A percentile compares a stretch with the other conserved stretches of the same genome.
Conservation (phyloP, 2,329 filamentous ascomycete genomes). For the Nakataea oryzae region DNA sequence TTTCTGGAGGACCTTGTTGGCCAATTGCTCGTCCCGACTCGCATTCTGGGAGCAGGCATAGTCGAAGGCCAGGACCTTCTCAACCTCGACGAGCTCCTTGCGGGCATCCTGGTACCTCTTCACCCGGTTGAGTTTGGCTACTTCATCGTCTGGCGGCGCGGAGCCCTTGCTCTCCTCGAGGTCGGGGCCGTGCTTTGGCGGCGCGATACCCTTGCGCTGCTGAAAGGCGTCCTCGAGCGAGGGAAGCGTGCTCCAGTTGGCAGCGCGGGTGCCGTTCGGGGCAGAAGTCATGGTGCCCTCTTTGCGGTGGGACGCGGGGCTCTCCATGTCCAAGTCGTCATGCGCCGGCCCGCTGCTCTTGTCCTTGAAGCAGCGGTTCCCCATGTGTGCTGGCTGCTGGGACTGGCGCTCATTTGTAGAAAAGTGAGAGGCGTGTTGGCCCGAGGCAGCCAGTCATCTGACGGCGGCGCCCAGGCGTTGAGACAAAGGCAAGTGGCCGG, state of each 20-base stretch:
- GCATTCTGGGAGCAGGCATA: slow-evolving; percentile 20
- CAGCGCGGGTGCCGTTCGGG: neutral
- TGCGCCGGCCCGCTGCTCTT: neutral
- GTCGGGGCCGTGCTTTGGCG: neutral
- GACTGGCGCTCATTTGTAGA: neutral
- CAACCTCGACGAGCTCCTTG: slow-evolving; percentile 16
- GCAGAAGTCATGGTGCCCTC: neutral
- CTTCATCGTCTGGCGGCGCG: neutral
- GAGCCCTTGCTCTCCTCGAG: no score
- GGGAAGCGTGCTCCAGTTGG: slow-evolving; percentile 3
- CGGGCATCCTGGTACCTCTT: slow-evolving; percentile 20
- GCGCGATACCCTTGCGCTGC: neutral
- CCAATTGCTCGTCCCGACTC: slow-evolving; percentile 22
- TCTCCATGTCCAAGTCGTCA: neutral
- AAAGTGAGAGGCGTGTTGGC: neutral
- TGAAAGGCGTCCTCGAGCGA: neutral
- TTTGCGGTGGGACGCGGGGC: neutral
- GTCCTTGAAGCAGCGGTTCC: neutral
- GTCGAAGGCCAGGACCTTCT: slow-evolving; percentile 30
- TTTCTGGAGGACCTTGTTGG: slow-evolving; percentile 26
- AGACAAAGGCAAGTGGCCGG: neutral
- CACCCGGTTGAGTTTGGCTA: neutral
- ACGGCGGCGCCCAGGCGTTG: neutral
- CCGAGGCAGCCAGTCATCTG: neutral
- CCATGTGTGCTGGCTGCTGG: neutral